These are phyloP conservation scores for Marasmius fiardii DNA, from an alignment of 1,284 basidiomycete genomes.

Conservation along the genomic window DNA sequence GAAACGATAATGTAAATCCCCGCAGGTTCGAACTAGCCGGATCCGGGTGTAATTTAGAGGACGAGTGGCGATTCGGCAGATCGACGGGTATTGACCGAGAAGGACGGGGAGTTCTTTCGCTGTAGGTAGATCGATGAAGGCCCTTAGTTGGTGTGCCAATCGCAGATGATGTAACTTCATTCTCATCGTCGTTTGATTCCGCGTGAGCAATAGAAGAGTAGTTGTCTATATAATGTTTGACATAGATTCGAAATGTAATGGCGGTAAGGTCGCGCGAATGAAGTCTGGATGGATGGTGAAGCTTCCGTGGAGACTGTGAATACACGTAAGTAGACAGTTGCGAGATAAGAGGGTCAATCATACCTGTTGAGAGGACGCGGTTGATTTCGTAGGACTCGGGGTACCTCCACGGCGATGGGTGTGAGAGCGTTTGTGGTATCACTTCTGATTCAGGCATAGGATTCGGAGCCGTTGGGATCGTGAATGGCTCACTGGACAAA, in stretches of 20 bases:
- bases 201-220: conserved; percentile 16
- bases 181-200: not conserved
- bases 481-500: conserved; percentile 41
- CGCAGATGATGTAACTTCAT: conserved; percentile 13
- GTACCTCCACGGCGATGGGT: not conserved
- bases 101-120: conserved; percentile 14
- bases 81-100: not conserved
- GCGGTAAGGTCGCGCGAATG: conserved; percentile 60
- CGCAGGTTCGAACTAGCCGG: conserved; percentile 25
- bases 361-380: conserved; percentile 4
- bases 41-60: not conserved
- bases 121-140: conserved; percentile 8
- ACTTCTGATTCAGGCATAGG: not conserved
- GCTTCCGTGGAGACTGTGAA: conserved; percentile 39
- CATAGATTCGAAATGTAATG: conserved; percentile 67
- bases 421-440: not conserved
- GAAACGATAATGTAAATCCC: conserved; percentile 68
- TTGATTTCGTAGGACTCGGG: conserved; percentile 4
- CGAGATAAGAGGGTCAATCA: conserved; percentile 4
- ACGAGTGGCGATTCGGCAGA: not conserved
- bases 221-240: conserved; percentile 75
- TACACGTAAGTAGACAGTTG: conserved; percentile 11
- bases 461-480: conserved; percentile 31
- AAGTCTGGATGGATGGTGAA: conserved; percentile 68
- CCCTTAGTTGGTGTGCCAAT: conserved; percentile 29